A percentile compares a stretch with the other conserved stretches of the same genome.
These are phyloP conservation scores for Aristolochia californica DNA, from an alignment of 164 flowering plant genomes.

Conservation along the genomic window DNA sequence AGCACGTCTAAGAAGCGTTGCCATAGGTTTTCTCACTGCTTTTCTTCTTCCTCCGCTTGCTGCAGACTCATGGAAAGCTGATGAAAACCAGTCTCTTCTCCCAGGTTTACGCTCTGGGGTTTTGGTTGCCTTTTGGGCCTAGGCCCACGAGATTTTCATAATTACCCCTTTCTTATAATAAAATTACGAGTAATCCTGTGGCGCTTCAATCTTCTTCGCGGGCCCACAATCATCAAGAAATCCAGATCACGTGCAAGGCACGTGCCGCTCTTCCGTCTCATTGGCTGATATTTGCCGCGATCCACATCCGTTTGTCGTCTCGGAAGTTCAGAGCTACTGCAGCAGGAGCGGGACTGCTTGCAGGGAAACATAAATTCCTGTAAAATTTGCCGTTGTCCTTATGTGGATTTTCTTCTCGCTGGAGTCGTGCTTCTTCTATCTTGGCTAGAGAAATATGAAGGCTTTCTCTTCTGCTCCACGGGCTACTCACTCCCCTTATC, in stretches of 20 bases:
- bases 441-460: neutral
- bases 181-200: no score
- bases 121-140: no score
- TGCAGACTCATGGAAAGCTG: no score
- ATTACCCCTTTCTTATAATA: no score
- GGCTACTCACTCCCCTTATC: neutral
- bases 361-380: neutral
- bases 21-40: conserved; percentile 20
- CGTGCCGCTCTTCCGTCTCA: neutral
- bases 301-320: neutral
- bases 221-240: no score
- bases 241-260: no score
- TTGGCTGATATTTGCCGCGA: conserved; percentile 2
- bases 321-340: no score
- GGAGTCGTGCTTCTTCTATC: neutral
- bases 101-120: no score
- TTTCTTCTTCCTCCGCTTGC: no score
- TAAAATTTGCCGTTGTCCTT: neutral
- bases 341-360: neutral
- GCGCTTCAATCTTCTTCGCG: no score
- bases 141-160: no score
- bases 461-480: neutral
- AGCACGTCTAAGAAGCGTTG: conserved; percentile 29
- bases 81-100: no score
- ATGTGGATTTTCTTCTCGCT: neutral